Evolutionary conservation across 2,329 filamentous ascomycete genomes (phyloP).

Genomic region (Penicillium sclerotigenum): DNA sequence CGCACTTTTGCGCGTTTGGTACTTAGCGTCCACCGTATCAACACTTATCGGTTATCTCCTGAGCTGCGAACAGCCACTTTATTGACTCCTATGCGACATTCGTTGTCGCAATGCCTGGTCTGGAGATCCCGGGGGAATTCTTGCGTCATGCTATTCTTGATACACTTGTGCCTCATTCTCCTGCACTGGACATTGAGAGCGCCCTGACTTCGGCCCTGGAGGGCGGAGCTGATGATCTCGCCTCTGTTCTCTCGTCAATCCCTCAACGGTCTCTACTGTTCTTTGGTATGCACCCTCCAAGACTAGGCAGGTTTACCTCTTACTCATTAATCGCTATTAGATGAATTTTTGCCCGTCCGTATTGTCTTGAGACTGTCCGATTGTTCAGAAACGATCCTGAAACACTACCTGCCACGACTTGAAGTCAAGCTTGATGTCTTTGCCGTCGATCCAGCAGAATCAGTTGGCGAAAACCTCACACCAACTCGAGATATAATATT

Average conservation of each 20-base stretch:
- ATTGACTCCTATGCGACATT: constrained; percentile 25
- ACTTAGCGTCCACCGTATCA: constrained; percentile 3
- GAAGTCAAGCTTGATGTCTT: constrained; percentile 52
- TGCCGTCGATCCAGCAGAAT: constrained; percentile 41
- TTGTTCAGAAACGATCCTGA: constrained; percentile 48
- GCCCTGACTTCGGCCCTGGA: constrained; percentile 47
- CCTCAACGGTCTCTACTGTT: constrained; percentile 52
- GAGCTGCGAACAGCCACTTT: constrained; percentile 10
- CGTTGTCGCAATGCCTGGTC: constrained; percentile 32
- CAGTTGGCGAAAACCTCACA: constrained; percentile 40
- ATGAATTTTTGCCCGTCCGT: constrained; percentile 54
- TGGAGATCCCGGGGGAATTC: constrained; percentile 41
- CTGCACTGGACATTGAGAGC: constrained; percentile 38
- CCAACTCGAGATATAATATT: constrained; percentile 44
- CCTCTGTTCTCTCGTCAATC: constrained; percentile 48
- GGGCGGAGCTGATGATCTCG: constrained; percentile 41
- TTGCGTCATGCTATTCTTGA: constrained; percentile 43
- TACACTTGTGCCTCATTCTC: constrained; percentile 44
- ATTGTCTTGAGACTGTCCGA: constrained; percentile 52
- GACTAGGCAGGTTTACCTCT: constrained; percentile 33
- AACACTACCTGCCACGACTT: constrained; percentile 48
- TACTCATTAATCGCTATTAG: constrained; percentile 51
- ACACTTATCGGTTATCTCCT: constrained; percentile 19
- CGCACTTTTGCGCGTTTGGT: constrained; percentile 30
- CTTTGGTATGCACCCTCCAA: constrained; percentile 43